Evolutionary conservation across 352 stramenopile species (phyloP).

Genomic region (Pythium oligandrum): DNA sequence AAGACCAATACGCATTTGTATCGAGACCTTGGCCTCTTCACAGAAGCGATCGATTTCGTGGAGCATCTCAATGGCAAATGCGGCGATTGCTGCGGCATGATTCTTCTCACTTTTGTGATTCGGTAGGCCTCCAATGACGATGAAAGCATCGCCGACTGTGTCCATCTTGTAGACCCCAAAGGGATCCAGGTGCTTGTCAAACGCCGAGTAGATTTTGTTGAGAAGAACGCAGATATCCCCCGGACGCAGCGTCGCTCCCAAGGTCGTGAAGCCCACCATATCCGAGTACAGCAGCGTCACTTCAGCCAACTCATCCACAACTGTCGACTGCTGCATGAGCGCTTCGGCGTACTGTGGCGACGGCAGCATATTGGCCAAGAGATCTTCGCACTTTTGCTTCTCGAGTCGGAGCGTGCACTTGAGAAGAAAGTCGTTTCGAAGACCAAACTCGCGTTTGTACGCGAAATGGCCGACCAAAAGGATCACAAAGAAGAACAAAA

Average conservation of each 20-base stretch:
- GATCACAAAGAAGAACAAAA: constrained; percentile 27
- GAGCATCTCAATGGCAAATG: constrained; percentile 84
- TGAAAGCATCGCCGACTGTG: constrained; percentile 82
- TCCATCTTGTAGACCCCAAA: constrained; percentile 87
- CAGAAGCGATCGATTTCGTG: constrained; percentile 78
- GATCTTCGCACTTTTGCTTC: constrained; percentile 76
- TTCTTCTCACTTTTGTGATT: constrained; percentile 68
- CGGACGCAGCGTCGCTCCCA: constrained; percentile 54
- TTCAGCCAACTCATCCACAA: constrained; percentile 78
- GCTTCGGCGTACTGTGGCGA: constrained; percentile 66
- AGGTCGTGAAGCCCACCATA: constrained; percentile 80
- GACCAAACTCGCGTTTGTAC: constrained; percentile 58
- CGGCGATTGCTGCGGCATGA: constrained; percentile 66
- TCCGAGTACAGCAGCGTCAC: constrained; percentile 85
- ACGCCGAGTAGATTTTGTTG: constrained; percentile 78
- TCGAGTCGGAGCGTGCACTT: constrained; percentile 75
- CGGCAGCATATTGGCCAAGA: constrained; percentile 84
- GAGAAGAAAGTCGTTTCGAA: constrained; percentile 71
- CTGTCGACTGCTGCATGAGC: constrained; percentile 62
- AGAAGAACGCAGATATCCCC: constrained; percentile 71
- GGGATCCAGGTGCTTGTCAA: constrained; percentile 76
- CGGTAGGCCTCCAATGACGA: constrained; percentile 70
- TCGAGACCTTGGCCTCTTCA: constrained; percentile 44
- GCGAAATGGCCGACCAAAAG: constrained; percentile 37
- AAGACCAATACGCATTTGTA: constrained; percentile 85